Percentiles rank a stretch among this genome's conserved stretches.
Conservation (phyloP, 208 protist species). For the Crithidia expoeki region DNA sequence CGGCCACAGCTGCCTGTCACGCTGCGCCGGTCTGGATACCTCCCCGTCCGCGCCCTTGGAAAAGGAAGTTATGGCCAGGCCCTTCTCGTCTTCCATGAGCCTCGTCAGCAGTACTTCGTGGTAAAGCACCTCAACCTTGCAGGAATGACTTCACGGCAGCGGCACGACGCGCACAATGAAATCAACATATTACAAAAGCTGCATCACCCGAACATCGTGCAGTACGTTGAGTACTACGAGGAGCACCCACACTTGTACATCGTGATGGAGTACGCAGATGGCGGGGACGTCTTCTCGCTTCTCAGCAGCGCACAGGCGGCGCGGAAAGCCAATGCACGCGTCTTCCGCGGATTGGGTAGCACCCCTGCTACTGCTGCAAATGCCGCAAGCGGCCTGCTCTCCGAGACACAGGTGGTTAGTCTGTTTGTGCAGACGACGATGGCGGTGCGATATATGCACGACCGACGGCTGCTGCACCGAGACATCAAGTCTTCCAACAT, state of each 20-base stretch:
- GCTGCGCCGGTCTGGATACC: conserved; percentile 70
- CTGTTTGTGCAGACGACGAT: conserved; percentile 93
- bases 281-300: conserved; percentile 80
- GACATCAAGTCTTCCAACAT: conserved; percentile 95
- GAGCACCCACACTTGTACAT: conserved; percentile 90
- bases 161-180: conserved; percentile 88
- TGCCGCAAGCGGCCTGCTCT: conserved; percentile 63
- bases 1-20: conserved; percentile 75
- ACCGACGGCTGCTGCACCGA: conserved; percentile 92
- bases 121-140: conserved; percentile 91
- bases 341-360: not conserved
- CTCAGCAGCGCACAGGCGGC: conserved; percentile 36
- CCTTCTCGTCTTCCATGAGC: conserved; percentile 88
- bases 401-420: conserved; percentile 82
- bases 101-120: conserved; percentile 83
- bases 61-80: conserved; percentile 94
- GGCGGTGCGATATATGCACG: conserved; percentile 93
- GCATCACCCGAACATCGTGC: conserved; percentile 92
- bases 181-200: conserved; percentile 84
- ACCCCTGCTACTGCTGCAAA: conserved; percentile 39
- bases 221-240: conserved; percentile 93
- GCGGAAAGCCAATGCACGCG: conserved; percentile 13
- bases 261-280: conserved; percentile 94
- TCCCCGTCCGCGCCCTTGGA: conserved; percentile 71
- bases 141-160: conserved; percentile 87